These are phyloP conservation scores for Trametes sanguinea DNA, from an alignment of 768 basidiomycete genomes.

Conservation along the genomic window DNA sequence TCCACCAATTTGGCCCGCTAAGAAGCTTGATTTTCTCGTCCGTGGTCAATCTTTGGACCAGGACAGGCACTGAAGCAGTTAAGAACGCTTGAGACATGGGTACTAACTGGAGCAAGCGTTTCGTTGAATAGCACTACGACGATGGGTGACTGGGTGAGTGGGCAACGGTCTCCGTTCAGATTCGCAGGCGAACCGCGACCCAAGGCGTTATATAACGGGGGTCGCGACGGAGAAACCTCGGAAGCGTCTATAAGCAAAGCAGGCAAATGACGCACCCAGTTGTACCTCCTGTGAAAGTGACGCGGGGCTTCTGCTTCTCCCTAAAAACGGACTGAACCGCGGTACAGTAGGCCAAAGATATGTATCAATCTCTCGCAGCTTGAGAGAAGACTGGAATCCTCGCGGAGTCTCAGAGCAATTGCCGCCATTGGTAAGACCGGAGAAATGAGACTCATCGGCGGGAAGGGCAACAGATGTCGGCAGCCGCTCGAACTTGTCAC, in stretches of 20 bases:
- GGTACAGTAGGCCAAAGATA: not conserved
- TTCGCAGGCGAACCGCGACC: not conserved
- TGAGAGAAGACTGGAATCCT: not conserved
- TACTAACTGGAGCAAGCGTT: not conserved
- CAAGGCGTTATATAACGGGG: not conserved
- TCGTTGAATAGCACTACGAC: too few relatives aligned
- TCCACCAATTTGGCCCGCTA: slow-evolving; percentile 73
- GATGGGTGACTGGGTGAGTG: not conserved
- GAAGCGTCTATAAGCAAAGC: slow-evolving; percentile 1
- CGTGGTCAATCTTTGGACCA: slow-evolving; percentile 51
- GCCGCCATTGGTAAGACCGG: not conserved
- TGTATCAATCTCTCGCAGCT: too few relatives aligned
- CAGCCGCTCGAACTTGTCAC: not conserved
- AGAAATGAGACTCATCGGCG: slow-evolving; percentile 10
- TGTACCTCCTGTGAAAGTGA: not conserved
- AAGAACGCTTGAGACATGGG: slow-evolving; percentile 48
- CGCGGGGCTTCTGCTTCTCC: not conserved
- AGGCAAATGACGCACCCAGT: slow-evolving; percentile 5
- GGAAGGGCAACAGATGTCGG: not conserved
- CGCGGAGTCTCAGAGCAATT: not conserved
- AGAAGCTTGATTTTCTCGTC: slow-evolving; percentile 68
- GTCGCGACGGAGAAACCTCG: slow-evolving; percentile 18
- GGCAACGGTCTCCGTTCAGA: not conserved
- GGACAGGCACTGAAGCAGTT: slow-evolving; percentile 51
- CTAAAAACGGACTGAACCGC: not conserved